Evolutionary conservation across 2,329 filamentous ascomycete species (phyloP).

Genomic region (Leptographium procerum): DNA sequence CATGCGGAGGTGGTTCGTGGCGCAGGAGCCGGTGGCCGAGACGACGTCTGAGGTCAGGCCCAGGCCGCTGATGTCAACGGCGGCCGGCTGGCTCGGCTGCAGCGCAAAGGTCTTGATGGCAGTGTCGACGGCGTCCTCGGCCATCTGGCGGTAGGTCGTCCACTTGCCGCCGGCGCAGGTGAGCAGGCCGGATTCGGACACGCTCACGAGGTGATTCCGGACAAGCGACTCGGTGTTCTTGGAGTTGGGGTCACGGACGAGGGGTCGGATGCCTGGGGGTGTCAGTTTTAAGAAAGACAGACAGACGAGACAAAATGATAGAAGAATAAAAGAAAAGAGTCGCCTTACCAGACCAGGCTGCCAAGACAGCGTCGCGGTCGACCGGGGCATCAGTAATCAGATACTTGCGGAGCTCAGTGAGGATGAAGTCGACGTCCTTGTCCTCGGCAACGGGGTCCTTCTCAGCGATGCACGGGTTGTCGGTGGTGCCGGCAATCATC

Average conservation of each 20-base stretch:
- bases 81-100: slow-evolving; percentile 29
- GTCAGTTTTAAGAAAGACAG: neutral
- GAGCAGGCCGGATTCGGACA: slow-evolving; percentile 61
- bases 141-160: slow-evolving; percentile 84
- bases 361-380: slow-evolving; percentile 62
- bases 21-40: slow-evolving; percentile 50
- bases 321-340: neutral
- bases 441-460: slow-evolving; percentile 61
- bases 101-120: slow-evolving; percentile 58
- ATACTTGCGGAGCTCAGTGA: slow-evolving; percentile 66
- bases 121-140: slow-evolving; percentile 72
- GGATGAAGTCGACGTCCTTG: slow-evolving; percentile 71
- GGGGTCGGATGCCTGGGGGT: slow-evolving; percentile 48
- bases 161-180: slow-evolving; percentile 79
- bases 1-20: slow-evolving; percentile 62
- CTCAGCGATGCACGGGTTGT: slow-evolving; percentile 58
- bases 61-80: slow-evolving; percentile 58
- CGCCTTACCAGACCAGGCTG: slow-evolving; percentile 56
- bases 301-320: neutral
- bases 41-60: slow-evolving; percentile 39
- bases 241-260: slow-evolving; percentile 70
- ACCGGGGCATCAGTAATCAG: slow-evolving; percentile 66
- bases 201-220: slow-evolving; percentile 66
- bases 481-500: slow-evolving; percentile 74
- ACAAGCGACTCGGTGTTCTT: slow-evolving; percentile 75